Conservation (phyloP, 257 asterid genomes). For the Capsicum chinense region DNA sequence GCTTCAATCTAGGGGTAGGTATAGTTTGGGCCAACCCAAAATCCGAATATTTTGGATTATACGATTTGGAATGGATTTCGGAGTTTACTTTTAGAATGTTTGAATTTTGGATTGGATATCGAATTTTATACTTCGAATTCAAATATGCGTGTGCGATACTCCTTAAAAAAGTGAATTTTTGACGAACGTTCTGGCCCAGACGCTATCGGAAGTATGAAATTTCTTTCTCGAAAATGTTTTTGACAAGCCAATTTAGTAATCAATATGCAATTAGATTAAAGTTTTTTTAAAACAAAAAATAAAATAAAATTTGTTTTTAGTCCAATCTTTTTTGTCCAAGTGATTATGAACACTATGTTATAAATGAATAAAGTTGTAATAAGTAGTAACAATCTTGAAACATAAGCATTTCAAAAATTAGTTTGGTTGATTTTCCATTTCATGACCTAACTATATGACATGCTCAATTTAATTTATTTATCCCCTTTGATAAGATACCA, state of each 20-base stretch:
- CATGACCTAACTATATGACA: slow-evolving; percentile 46
- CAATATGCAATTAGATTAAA: neutral
- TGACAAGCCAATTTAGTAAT: neutral
- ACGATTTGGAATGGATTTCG: too few relatives aligned
- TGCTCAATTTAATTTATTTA: slow-evolving; percentile 10
- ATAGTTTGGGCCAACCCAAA: too few relatives aligned
- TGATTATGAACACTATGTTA: neutral
- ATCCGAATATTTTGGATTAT: too few relatives aligned
- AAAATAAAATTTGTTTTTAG: neutral
- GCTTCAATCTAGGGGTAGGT: too few relatives aligned
- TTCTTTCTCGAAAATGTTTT: neutral
- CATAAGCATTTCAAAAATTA: slow-evolving; percentile 38
- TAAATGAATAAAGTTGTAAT: slow-evolving; percentile 16
- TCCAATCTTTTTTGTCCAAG: neutral
- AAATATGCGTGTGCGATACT: too few relatives aligned
- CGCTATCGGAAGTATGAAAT: too few relatives aligned
- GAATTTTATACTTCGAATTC: too few relatives aligned
- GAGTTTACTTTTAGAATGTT: too few relatives aligned
- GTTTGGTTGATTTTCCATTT: slow-evolving; percentile 36
- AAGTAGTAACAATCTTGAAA: slow-evolving; percentile 37
- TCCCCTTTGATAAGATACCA: slow-evolving; percentile 46
- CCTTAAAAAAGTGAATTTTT: too few relatives aligned
- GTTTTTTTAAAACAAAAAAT: neutral
- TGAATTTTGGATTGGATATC: too few relatives aligned
- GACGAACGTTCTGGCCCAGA: too few relatives aligned